A percentile compares a stretch with the other conserved stretches of the same genome.
Evolutionary conservation across 495 filamentous ascomycete species (phyloP).

Genomic region (Pseudomonodictys pantanalensis): DNA sequence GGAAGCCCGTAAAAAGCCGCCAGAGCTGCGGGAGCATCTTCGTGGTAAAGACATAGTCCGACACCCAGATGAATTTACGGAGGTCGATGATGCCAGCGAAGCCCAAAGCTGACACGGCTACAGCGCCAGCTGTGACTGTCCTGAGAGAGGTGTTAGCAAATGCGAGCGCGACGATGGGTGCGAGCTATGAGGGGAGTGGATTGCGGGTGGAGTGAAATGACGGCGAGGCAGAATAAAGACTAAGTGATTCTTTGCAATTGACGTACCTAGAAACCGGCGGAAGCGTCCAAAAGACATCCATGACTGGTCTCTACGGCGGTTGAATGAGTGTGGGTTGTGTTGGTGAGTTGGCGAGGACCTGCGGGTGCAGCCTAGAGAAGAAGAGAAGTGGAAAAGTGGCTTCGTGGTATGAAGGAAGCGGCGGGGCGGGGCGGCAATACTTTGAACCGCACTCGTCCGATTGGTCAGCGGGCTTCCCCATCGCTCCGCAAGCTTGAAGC

Average conservation of each 20-base stretch:
- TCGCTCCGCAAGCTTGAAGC: too few relatives aligned
- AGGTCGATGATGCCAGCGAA: slow-evolving; percentile 57
- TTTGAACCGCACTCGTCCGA: slow-evolving; percentile 10
- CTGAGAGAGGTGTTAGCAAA: slow-evolving; percentile 54
- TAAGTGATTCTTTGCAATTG: too few relatives aligned
- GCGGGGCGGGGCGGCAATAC: slow-evolving; percentile 16
- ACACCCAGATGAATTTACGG: slow-evolving; percentile 58
- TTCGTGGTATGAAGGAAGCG: slow-evolving; percentile 16
- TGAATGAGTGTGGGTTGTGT: slow-evolving; percentile 7
- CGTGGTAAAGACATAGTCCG: slow-evolving; percentile 50
- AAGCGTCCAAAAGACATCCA: slow-evolving; percentile 68
- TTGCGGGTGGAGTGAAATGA: too few relatives aligned
- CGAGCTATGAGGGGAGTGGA: too few relatives aligned
- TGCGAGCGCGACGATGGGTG: too few relatives aligned
- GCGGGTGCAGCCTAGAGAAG: slow-evolving; percentile 26
- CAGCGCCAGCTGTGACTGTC: slow-evolving; percentile 67
- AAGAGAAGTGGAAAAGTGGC: slow-evolving; percentile 12
- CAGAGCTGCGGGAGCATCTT: slow-evolving; percentile 65
- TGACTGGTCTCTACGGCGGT: slow-evolving; percentile 10
- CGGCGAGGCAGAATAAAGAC: too few relatives aligned
- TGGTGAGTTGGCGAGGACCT: slow-evolving; percentile 15
- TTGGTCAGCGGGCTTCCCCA: slow-evolving; percentile 2
- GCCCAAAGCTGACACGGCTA: slow-evolving; percentile 59
- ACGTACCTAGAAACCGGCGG: slow-evolving; percentile 69
- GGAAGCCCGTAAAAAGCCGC: slow-evolving; percentile 67